These are phyloP conservation scores for Protea cynaroides DNA, from an alignment of 164 flowering plant genomes.

Conservation along the genomic window DNA sequence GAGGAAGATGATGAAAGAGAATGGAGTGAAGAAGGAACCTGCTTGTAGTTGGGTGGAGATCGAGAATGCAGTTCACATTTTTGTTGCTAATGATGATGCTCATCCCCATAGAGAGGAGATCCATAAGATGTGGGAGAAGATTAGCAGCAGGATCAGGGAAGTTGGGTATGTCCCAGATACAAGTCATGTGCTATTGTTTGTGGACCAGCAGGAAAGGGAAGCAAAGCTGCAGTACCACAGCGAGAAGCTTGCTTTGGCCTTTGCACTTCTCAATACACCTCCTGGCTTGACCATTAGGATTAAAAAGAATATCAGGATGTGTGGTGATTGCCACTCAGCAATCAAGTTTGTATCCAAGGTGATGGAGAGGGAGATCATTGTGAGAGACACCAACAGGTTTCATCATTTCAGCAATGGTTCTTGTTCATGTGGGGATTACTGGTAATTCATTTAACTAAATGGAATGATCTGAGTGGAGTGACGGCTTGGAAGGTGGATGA, in stretches of 20 bases:
- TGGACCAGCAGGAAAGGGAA: slow-evolving; percentile 52
- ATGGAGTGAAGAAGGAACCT: slow-evolving; percentile 61
- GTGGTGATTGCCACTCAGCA: slow-evolving; percentile 67
- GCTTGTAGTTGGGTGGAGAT: slow-evolving; percentile 79
- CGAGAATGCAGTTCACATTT: slow-evolving; percentile 48
- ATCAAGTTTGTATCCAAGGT: slow-evolving; percentile 51
- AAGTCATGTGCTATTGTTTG: slow-evolving; percentile 45
- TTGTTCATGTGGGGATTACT: slow-evolving; percentile 68
- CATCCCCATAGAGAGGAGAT: slow-evolving; percentile 50
- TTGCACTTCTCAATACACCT: slow-evolving; percentile 51
- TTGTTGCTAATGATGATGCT: slow-evolving; percentile 48
- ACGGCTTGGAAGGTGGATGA: too few relatives aligned
- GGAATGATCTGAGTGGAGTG: too few relatives aligned
- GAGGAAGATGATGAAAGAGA: slow-evolving; percentile 49
- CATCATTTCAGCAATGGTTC: slow-evolving; percentile 53
- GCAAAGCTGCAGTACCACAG: slow-evolving; percentile 52
- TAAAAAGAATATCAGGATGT: slow-evolving; percentile 59
- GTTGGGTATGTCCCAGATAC: slow-evolving; percentile 58
- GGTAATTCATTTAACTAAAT: slow-evolving; percentile 23
- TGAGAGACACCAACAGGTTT: slow-evolving; percentile 59
- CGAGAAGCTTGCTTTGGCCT: slow-evolving; percentile 65
- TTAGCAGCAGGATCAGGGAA: slow-evolving; percentile 36
- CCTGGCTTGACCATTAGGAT: slow-evolving; percentile 41
- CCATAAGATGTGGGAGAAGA: slow-evolving; percentile 37
- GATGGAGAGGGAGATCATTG: slow-evolving; percentile 47